phyloP scores from a whole-genome alignment of 805 yeast species.

The Candida rishiriensis region DNA sequence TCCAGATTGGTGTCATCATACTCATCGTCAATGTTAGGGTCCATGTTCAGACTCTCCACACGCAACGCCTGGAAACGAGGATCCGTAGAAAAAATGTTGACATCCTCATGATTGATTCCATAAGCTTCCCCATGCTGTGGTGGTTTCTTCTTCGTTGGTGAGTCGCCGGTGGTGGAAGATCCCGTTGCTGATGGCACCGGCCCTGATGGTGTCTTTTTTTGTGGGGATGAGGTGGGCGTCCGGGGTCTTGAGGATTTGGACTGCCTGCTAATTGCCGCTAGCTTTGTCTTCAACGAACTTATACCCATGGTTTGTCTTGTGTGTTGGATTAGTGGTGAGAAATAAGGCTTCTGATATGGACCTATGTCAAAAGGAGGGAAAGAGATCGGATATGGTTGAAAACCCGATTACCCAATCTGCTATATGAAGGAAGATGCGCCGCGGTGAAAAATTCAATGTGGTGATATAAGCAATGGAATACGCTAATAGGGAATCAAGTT shows the following conservation, averaged over 20 bases:
- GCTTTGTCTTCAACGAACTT: not conserved
- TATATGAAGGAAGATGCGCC: too few species aligned
- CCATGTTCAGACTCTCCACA: constrained; percentile 6
- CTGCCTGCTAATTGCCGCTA: not conserved
- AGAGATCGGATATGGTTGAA: too few species aligned
- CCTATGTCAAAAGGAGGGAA: too few species aligned
- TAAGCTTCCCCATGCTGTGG: constrained; percentile 8
- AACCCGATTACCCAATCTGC: too few species aligned
- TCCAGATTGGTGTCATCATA: constrained; percentile 12
- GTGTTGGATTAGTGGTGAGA: too few species aligned
- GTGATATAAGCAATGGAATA: too few species aligned
- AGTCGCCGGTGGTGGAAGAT: not conserved
- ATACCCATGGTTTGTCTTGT: not conserved
- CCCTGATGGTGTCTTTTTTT: constrained; percentile 2
- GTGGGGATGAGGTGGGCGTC: constrained; percentile 1
- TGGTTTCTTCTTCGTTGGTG: not conserved
- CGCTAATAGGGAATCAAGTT: too few species aligned
- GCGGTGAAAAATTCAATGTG: too few species aligned
- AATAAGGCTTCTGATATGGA: too few species aligned
- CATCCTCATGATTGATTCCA: constrained; percentile 10
- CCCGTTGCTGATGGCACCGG: not conserved
- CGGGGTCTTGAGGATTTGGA: not conserved
- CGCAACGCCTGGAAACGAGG: constrained; percentile 8
- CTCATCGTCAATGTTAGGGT: constrained; percentile 10
- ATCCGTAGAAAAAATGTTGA: constrained; percentile 11